phyloP scores from a whole-genome alignment of 495 filamentous ascomycete species.

The Rostrohypoxylon terebratum region DNA sequence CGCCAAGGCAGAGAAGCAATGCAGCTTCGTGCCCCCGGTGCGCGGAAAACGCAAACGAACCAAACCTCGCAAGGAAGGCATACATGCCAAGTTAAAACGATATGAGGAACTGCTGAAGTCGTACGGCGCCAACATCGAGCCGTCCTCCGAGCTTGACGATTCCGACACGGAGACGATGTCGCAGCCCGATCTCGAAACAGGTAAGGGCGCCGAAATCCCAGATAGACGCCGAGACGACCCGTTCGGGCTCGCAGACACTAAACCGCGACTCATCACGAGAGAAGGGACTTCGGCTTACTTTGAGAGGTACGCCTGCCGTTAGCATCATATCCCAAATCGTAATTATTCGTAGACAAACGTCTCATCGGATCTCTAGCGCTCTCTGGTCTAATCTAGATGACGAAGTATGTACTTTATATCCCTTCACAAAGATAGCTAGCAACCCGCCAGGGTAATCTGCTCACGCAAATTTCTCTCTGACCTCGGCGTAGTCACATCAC shows the following conservation, averaged over 20 bases:
- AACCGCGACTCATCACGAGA: slow-evolving; percentile 34
- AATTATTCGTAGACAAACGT: neutral
- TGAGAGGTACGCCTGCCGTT: slow-evolving; percentile 20
- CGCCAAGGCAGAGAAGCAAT: slow-evolving; percentile 55
- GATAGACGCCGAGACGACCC: neutral
- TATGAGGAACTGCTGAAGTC: slow-evolving; percentile 44
- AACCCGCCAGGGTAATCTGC: too few species aligned
- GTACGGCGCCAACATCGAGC: slow-evolving; percentile 35
- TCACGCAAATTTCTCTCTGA: neutral
- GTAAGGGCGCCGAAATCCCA: neutral
- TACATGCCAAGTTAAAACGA: slow-evolving; percentile 50
- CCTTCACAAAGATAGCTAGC: neutral
- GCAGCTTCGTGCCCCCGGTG: slow-evolving; percentile 55
- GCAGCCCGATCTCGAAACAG: slow-evolving; percentile 19
- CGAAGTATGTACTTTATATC: slow-evolving; percentile 16
- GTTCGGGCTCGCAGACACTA: slow-evolving; percentile 17
- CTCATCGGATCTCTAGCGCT: slow-evolving; percentile 2
- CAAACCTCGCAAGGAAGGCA: slow-evolving; percentile 47
- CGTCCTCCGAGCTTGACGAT: slow-evolving; percentile 20
- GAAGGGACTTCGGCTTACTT: slow-evolving; percentile 38
- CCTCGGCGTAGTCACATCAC: slow-evolving; percentile 8
- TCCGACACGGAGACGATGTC: slow-evolving; percentile 33
- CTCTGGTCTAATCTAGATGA: slow-evolving; percentile 31
- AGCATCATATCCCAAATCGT: neutral
- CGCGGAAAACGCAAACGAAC: slow-evolving; percentile 60